Evolutionary conservation across 2,329 filamentous ascomycete species (phyloP), one percentile per base, ranked within the genome.

Genomic region (Aspergillus sp.): DNA sequence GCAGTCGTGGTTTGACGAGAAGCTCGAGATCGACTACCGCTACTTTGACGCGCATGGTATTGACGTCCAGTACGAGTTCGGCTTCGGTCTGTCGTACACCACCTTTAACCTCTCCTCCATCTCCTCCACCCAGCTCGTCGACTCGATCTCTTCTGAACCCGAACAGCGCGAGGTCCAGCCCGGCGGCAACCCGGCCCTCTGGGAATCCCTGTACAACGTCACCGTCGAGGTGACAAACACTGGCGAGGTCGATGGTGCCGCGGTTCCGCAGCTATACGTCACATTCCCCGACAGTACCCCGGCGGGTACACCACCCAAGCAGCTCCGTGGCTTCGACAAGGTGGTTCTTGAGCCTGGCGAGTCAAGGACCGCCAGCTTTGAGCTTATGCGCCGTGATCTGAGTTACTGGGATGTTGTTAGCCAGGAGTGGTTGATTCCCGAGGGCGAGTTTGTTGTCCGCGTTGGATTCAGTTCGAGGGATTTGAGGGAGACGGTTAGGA

Each of bases 11-110:
- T 63, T 67, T 23, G 56, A 64, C 28, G 67, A 69, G 51, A 60
- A 63, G 46, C 66, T 69, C 34, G 59, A 66, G 28, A 65, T 68
- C 23, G 67, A 66, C 43, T 70, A 70, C 61, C 67, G 68, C 19
- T 63, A 69, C 61, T 70, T 70, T 25, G 68, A 70, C 25, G 60
- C 63, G 4, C 54, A 68, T 52, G 61, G 68, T 23, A 61, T 67
- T 30, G 54, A 64, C 46, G 62, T 66, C 1, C 63, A 50, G 13
- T 70, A 69, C 41, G 67, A 69, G 54, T 70, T 70, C 25, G 67
- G 68, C n/a, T 69, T 84, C 85, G 92, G 92, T 59, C 81, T 96
- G 13, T 91, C 87, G 3, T 96, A 95, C 82, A 92, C 91, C 3
- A 69, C 64, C 31, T 70, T 68, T 1, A 91, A 84, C 2, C 94